Percentiles rank a stretch among this genome's conserved stretches.
phyloP scores from a whole-genome alignment of 352 stramenopile species.

The Lagenidium sp. region DNA sequence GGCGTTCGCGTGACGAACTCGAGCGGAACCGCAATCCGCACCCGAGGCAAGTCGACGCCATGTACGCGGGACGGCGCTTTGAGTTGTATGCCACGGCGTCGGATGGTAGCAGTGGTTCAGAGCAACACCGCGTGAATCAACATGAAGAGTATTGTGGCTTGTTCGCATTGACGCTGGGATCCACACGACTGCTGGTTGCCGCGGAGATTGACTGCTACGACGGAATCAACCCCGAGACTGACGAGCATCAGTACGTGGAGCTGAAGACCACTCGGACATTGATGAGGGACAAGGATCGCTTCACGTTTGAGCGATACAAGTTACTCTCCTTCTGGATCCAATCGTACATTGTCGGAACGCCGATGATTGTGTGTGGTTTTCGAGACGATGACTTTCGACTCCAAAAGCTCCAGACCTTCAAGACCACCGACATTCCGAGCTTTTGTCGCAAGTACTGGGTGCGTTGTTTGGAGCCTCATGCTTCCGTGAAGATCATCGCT shows the following conservation, averaged over 20 bases:
- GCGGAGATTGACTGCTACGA: constrained; percentile 64
- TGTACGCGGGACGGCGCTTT: constrained; percentile 67
- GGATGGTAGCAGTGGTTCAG: background rate
- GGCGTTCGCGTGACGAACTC: constrained; percentile 32
- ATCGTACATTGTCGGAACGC: constrained; percentile 65
- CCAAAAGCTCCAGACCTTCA: constrained; percentile 55
- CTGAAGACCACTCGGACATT: constrained; percentile 64
- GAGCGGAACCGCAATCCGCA: constrained; percentile 22
- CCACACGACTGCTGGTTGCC: constrained; percentile 42
- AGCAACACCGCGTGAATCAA: constrained; percentile 24
- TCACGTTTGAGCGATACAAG: constrained; percentile 73
- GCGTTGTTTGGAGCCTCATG: too few relatives aligned
- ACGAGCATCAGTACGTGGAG: constrained; percentile 36
- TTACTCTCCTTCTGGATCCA: constrained; percentile 81
- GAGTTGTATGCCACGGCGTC: constrained; percentile 44
- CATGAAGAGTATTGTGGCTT: constrained; percentile 68
- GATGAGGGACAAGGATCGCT: constrained; percentile 49
- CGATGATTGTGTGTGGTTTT: constrained; percentile 66
- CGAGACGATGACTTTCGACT: constrained; percentile 51
- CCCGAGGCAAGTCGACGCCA: constrained; percentile 37
- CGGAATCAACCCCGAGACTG: constrained; percentile 10
- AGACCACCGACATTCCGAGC: constrained; percentile 43
- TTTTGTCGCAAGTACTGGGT: constrained; percentile 74
- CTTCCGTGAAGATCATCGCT: too few relatives aligned
- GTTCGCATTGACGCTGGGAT: constrained; percentile 39